Percentiles rank a stretch among this genome's conserved stretches.
Conservation (phyloP, 176 grass and related monocot species). For the Triticum monococcum region DNA sequence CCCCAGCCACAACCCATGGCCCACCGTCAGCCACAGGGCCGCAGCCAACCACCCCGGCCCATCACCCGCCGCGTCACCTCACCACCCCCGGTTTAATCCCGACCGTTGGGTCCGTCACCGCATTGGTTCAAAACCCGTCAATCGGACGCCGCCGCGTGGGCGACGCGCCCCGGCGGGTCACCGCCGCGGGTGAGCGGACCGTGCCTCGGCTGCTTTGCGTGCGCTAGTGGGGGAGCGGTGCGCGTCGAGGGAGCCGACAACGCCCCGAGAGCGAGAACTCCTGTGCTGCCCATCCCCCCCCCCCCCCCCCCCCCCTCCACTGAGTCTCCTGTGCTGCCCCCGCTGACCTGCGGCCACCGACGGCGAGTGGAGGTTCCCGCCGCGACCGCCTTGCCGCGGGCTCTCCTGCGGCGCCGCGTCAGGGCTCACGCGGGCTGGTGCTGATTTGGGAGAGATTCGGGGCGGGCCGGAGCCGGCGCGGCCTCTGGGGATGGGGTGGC, state of each 20-base stretch:
- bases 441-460: neutral
- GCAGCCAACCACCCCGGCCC: neutral
- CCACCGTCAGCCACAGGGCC: constrained; percentile 4
- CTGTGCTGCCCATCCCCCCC: neutral
- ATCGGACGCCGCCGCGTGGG: neutral
- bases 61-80: constrained; percentile 21
- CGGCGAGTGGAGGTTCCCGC: neutral
- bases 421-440: neutral
- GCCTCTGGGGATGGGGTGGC: constrained; percentile 19
- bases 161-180: neutral
- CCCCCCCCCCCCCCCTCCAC: neutral
- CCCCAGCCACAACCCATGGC: neutral
- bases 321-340: neutral
- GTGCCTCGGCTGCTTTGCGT: constrained; percentile 40
- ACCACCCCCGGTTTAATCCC: neutral
- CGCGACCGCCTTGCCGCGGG: neutral
- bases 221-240: constrained; percentile 8
- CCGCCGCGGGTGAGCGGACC: constrained; percentile 30
- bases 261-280: neutral
- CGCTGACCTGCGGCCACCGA: neutral
- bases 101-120: constrained; percentile 53
- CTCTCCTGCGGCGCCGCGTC: neutral
- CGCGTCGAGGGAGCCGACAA: constrained; percentile 12
- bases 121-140: constrained; percentile 35
- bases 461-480: neutral